Conservation (phyloP, 352 stramenopile genomes). For the Thraustochytrium striatum region DNA sequence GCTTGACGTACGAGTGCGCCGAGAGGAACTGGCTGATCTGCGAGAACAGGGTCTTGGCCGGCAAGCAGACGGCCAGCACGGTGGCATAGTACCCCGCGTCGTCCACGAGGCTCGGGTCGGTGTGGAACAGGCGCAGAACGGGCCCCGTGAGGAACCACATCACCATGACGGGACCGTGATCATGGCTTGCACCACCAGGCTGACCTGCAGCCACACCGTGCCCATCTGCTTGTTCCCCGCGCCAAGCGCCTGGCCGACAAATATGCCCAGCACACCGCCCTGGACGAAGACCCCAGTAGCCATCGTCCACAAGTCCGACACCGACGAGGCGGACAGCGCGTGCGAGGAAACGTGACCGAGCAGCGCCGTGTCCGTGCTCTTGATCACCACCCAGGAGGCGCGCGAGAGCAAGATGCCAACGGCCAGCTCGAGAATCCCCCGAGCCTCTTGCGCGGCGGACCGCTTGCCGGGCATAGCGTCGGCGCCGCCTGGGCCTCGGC, state of each 20-base stretch:
- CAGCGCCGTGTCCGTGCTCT: slow-evolving; percentile 60
- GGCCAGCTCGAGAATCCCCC: slow-evolving; percentile 2
- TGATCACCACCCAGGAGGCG: slow-evolving; percentile 53
- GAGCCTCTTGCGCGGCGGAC: neutral
- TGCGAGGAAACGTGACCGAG: slow-evolving; percentile 61
- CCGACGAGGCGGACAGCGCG: slow-evolving; percentile 58
- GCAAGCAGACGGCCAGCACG: slow-evolving; percentile 59
- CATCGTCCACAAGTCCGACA: slow-evolving; percentile 64
- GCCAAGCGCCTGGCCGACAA: slow-evolving; percentile 61
- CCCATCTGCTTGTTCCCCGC: slow-evolving; percentile 62
- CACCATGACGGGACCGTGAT: slow-evolving; percentile 58
- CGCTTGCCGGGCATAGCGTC: too few relatives aligned
- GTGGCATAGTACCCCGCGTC: slow-evolving; percentile 62
- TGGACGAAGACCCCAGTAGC: slow-evolving; percentile 59
- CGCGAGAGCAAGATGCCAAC: slow-evolving; percentile 13
- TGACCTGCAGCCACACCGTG: slow-evolving; percentile 61
- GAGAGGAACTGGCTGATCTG: slow-evolving; percentile 64
- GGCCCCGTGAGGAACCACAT: slow-evolving; percentile 59
- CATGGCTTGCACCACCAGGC: slow-evolving; percentile 54
- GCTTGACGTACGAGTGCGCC: slow-evolving; percentile 62
- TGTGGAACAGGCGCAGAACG: slow-evolving; percentile 58
- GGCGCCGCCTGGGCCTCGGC: too few relatives aligned
- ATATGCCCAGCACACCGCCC: slow-evolving; percentile 59
- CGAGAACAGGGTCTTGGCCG: slow-evolving; percentile 56
- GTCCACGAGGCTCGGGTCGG: slow-evolving; percentile 53